phyloP scores from a whole-genome alignment of 140 eudicot genomes.

The Bidens hawaiensis region DNA sequence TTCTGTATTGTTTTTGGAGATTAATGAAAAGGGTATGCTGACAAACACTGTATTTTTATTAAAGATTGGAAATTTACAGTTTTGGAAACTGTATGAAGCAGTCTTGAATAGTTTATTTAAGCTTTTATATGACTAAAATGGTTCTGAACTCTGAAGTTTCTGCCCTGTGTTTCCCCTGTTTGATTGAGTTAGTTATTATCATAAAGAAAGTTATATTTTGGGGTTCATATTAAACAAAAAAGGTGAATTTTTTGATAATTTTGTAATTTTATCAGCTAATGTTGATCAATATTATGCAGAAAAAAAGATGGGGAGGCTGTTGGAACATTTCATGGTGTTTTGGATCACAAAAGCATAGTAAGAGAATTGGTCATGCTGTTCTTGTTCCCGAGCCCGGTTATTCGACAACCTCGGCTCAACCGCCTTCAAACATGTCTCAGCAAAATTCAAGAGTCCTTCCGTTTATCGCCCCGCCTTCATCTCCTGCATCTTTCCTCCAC shows the following conservation, averaged over 20 bases:
- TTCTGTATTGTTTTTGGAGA: not conserved
- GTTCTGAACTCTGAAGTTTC: too few species aligned
- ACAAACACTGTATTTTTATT: not conserved
- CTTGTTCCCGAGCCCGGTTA: slow-evolving; percentile 57
- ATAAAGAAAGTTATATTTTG: too few species aligned
- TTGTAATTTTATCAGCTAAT: too few species aligned
- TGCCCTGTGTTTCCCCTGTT: too few species aligned
- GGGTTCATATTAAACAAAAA: not conserved
- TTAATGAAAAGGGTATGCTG: not conserved
- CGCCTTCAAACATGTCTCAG: slow-evolving; percentile 38
- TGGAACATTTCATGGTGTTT: slow-evolving; percentile 84
- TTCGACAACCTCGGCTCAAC: slow-evolving; percentile 39
- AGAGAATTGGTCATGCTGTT: slow-evolving; percentile 63
- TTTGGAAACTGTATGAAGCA: not conserved
- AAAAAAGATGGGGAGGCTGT: slow-evolving; percentile 77
- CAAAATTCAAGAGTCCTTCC: slow-evolving; percentile 46
- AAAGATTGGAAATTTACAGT: not conserved
- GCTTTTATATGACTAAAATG: too few species aligned
- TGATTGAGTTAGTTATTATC: too few species aligned
- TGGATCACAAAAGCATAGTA: slow-evolving; percentile 59
- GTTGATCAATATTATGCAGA: slow-evolving; percentile 42
- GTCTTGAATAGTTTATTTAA: not conserved
- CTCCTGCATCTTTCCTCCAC: slow-evolving; percentile 40
- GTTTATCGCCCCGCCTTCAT: slow-evolving; percentile 39
- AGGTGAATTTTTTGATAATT: not conserved